Evolutionary conservation across 2,329 filamentous ascomycete species (phyloP).

Genomic region (Alternaria ethzedia): DNA sequence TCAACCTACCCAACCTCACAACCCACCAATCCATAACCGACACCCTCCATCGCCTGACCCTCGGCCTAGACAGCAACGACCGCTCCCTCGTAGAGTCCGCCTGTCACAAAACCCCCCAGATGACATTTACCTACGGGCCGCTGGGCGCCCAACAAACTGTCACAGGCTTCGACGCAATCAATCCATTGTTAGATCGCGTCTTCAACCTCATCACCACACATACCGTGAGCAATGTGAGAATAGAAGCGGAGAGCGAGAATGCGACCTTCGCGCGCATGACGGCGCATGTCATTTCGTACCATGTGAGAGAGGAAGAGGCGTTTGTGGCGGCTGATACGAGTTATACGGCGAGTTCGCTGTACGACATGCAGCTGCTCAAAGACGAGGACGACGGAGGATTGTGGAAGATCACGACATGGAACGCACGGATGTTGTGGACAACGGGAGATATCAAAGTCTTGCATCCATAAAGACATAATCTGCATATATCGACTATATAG

Average conservation of each 20-base stretch:
- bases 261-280: slow-evolving; percentile 24
- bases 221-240: slow-evolving; percentile 29
- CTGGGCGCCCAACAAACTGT: slow-evolving; percentile 5
- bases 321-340: slow-evolving; percentile 21
- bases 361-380: slow-evolving; percentile 27
- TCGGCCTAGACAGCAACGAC: slow-evolving; percentile 33
- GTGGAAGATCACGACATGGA: slow-evolving; percentile 40
- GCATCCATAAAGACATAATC: not conserved
- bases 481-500: not conserved
- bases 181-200: slow-evolving; percentile 18
- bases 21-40: slow-evolving; percentile 32
- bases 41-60: slow-evolving; percentile 29
- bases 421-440: slow-evolving; percentile 27
- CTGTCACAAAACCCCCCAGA: slow-evolving; percentile 23
- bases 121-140: slow-evolving; percentile 22
- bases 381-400: slow-evolving; percentile 11
- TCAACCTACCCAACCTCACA: slow-evolving; percentile 8
- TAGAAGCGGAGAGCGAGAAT: slow-evolving; percentile 19
- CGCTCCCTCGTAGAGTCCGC: slow-evolving; percentile 26
- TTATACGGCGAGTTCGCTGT: slow-evolving; percentile 30
- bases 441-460: slow-evolving; percentile 19
- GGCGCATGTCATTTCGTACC: slow-evolving; percentile 26
- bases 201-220: slow-evolving; percentile 31
- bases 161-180: slow-evolving; percentile 24
- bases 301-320: slow-evolving; percentile 28